Evolutionary conservation across 768 basidiomycete species (phyloP).

Genomic region (Ramaria sp.): DNA sequence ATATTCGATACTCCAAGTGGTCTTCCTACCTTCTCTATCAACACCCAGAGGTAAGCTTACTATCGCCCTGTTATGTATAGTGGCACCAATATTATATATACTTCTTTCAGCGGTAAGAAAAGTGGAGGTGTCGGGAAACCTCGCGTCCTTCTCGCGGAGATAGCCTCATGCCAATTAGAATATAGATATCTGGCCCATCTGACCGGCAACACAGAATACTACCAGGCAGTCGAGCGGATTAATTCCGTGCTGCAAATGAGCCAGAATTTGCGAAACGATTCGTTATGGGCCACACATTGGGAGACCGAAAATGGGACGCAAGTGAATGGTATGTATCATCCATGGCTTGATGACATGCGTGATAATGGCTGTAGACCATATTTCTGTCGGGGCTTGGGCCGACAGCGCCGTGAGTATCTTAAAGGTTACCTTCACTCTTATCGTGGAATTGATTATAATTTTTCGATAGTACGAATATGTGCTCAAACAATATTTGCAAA

Average conservation of each 20-base stretch:
- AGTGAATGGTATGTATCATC: constrained; percentile 4
- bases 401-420: constrained; percentile 10
- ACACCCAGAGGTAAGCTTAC: constrained; percentile 4
- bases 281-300: constrained; percentile 10
- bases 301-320: constrained; percentile 7
- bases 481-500: constrained; percentile 16
- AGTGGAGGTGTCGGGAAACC: not conserved
- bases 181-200: constrained; percentile 13
- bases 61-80: not conserved
- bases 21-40: constrained; percentile 7
- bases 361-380: not conserved
- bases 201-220: constrained; percentile 9
- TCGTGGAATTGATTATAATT: not conserved
- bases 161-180: constrained; percentile 12
- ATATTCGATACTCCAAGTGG: constrained; percentile 11
- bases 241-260: constrained; percentile 3
- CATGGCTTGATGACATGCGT: not conserved
- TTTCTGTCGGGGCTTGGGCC: constrained; percentile 8
- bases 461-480: constrained; percentile 16
- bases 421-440: not conserved
- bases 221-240: constrained; percentile 10
- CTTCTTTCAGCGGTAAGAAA: constrained; percentile 19
- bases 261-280: constrained; percentile 7
- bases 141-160: constrained; percentile 9
- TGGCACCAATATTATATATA: not conserved